phyloP scores from a whole-genome alignment of 768 basidiomycete genomes.

The Tulasnella sp. region DNA sequence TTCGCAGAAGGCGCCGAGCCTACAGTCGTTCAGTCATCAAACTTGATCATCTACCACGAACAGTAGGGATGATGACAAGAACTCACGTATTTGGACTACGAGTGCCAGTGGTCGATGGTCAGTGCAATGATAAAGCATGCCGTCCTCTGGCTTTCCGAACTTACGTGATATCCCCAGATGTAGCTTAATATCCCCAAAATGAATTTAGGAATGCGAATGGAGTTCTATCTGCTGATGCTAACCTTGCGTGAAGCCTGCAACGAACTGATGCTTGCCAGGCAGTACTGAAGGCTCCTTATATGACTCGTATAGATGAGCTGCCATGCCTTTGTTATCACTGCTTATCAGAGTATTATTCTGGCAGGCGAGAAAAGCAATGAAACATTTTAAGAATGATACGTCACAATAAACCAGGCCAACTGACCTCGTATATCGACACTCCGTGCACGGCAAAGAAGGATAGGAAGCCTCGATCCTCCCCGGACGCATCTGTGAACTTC shows the following conservation, averaged over 20 bases:
- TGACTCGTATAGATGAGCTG: conserved; percentile 65
- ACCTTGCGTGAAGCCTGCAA: conserved; percentile 71
- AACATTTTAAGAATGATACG: not conserved
- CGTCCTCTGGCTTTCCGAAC: conserved; percentile 41
- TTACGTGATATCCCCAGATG: conserved; percentile 37
- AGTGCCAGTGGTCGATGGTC: not conserved
- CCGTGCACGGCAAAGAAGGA: conserved; percentile 74
- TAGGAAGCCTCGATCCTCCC: conserved; percentile 51
- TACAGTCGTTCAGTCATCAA: conserved; percentile 22
- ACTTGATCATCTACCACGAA: not conserved
- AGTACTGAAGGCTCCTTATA: conserved; percentile 48
- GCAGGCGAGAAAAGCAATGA: not conserved
- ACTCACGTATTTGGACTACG: conserved; percentile 64
- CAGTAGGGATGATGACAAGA: not conserved
- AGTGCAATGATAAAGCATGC: not conserved
- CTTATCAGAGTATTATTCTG: conserved; percentile 79
- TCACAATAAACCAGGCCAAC: not conserved
- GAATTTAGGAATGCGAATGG: not conserved
- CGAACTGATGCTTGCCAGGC: conserved; percentile 60
- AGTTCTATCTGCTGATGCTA: conserved; percentile 20
- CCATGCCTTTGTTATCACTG: conserved; percentile 79
- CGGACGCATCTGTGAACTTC: conserved; percentile 47
- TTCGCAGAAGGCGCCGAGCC: conserved; percentile 62
- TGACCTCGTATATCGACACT: conserved; percentile 64
- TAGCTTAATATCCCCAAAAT: conserved; percentile 14